Conservation (phyloP, 2,329 filamentous ascomycete genomes). For the Leptographium galeiforme region DNA sequence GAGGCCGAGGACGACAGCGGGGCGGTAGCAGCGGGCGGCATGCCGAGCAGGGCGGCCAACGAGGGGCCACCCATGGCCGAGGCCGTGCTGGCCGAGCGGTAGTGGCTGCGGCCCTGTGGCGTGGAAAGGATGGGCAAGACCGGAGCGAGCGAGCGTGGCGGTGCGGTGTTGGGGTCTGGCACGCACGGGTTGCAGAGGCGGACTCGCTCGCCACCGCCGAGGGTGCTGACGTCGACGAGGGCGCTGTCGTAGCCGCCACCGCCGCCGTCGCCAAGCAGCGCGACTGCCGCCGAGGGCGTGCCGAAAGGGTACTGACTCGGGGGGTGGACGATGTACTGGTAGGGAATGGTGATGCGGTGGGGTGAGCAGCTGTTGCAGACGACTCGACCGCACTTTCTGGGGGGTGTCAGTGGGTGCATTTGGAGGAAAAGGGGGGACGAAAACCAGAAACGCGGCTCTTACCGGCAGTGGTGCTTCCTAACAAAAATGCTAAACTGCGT, state of each 20-base stretch:
- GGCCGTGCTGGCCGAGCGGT: conserved; percentile 29
- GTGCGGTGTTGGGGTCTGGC: conserved; percentile 46
- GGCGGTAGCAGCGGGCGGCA: background rate
- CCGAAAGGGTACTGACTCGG: conserved; percentile 30
- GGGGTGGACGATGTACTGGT: conserved; percentile 81
- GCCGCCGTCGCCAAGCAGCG: background rate
- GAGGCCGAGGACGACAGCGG: conserved; percentile 10
- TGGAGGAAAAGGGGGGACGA: background rate
- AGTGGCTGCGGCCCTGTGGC: conserved; percentile 22
- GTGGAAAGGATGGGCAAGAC: conserved; percentile 18
- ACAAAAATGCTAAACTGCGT: conserved; percentile 72
- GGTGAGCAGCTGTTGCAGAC: conserved; percentile 85
- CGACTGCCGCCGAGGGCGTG: background rate
- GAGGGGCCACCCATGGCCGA: conserved; percentile 11
- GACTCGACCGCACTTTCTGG: conserved; percentile 78
- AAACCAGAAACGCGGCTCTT: conserved; percentile 22
- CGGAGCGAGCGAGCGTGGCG: conserved; percentile 24
- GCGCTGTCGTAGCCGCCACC: conserved; percentile 24
- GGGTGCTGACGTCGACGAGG: conserved; percentile 12
- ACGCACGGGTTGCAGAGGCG: conserved; percentile 50
- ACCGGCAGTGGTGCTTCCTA: conserved; percentile 87
- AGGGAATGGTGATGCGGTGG: conserved; percentile 86
- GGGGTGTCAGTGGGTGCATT: background rate
- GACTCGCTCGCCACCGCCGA: conserved; percentile 43
- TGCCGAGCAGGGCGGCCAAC: background rate